Percentiles rank a stretch among this genome's conserved stretches.
Evolutionary conservation across 257 asterid genomes (phyloP).

Genomic region (Fraxinus anomala): DNA sequence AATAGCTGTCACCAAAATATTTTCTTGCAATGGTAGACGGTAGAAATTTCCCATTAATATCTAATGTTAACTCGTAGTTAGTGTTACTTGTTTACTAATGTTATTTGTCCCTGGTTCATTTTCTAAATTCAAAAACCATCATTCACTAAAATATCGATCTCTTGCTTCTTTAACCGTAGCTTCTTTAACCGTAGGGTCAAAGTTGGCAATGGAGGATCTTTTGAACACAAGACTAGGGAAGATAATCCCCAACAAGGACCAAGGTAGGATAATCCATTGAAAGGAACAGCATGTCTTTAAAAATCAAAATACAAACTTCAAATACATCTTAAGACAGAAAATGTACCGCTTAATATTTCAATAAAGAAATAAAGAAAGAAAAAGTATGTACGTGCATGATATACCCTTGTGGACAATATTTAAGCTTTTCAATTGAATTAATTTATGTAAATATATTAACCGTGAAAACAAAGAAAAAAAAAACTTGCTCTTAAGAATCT

Average conservation of each 20-base stretch:
- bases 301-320: not conserved
- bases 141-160: not conserved
- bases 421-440: not conserved
- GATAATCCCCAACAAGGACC: not conserved
- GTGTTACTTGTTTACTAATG: too few relatives aligned
- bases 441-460: too few relatives aligned
- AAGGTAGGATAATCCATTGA: not conserved
- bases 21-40: not conserved
- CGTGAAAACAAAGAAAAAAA: too few relatives aligned
- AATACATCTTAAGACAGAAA: not conserved
- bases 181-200: not conserved
- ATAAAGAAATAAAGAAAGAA: too few relatives aligned
- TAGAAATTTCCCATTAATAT: too few relatives aligned
- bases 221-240: not conserved
- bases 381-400: not conserved
- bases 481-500: not conserved
- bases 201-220: not conserved
- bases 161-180: not conserved
- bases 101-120: not conserved
- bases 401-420: not conserved
- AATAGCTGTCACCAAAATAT: not conserved
- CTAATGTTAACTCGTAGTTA: too few relatives aligned
- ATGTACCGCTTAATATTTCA: too few relatives aligned
- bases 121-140: not conserved
- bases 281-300: not conserved